These are phyloP conservation scores for Penicillium crustosum DNA, from an alignment of 2,329 filamentous ascomycete genomes.

Conservation along the genomic window DNA sequence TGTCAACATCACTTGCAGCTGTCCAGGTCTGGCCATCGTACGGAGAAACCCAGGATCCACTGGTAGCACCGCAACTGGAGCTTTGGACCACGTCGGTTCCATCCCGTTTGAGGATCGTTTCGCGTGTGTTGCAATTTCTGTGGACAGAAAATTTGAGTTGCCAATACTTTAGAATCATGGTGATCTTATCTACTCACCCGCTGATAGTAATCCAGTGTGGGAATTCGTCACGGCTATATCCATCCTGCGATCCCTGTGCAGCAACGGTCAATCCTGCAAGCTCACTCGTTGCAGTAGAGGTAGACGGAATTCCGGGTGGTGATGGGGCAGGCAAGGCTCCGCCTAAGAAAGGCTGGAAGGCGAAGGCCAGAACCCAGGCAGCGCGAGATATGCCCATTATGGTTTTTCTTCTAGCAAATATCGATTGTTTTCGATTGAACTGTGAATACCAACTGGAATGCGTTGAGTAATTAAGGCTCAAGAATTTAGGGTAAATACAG, in stretches of 20 bases:
- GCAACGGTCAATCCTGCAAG: slow-evolving; percentile 61
- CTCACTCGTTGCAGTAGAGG: slow-evolving; percentile 56
- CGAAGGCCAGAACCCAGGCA: slow-evolving; percentile 17
- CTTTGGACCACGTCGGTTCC: slow-evolving; percentile 62
- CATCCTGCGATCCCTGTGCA: slow-evolving; percentile 53
- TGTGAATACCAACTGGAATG: neutral
- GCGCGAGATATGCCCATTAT: slow-evolving; percentile 1
- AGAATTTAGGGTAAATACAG: neutral
- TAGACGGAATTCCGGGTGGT: slow-evolving; percentile 63
- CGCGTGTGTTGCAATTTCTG: slow-evolving; percentile 69
- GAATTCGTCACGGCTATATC: slow-evolving; percentile 68
- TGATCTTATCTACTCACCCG: slow-evolving; percentile 40
- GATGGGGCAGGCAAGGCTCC: slow-evolving; percentile 33
- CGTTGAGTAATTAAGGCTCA: neutral
- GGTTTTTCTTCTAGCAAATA: neutral
- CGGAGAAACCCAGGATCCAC: slow-evolving; percentile 68
- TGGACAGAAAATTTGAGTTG: neutral
- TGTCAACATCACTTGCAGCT: slow-evolving; percentile 68
- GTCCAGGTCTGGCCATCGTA: slow-evolving; percentile 75
- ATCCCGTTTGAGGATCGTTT: slow-evolving; percentile 72
- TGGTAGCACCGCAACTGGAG: slow-evolving; percentile 61
- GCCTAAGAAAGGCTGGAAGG: slow-evolving; percentile 17
- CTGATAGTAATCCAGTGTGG: slow-evolving; percentile 64
- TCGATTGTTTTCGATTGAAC: neutral
- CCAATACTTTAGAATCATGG: neutral